Conservation (phyloP, 225 moss, liverwort and hornwort species). For the Physcomitrium patens region DNA sequence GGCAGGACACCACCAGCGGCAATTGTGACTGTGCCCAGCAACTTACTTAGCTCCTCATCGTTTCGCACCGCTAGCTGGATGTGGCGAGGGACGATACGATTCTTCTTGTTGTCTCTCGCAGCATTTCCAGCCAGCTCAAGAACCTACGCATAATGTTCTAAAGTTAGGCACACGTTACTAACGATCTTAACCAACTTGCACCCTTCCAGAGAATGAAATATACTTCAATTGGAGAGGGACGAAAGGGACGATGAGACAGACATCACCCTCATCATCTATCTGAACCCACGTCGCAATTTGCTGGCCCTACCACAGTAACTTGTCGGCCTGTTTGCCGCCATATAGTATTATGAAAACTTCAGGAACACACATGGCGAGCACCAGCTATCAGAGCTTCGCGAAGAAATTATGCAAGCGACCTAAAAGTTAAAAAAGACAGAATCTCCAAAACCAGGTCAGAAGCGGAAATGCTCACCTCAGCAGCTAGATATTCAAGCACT, state of each 20-base stretch:
- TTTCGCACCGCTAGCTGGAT: constrained; percentile 67
- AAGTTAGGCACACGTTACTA: neutral
- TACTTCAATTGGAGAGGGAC: too few species aligned
- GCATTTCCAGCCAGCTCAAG: constrained; percentile 66
- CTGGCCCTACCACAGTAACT: too few species aligned
- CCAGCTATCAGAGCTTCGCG: too few species aligned
- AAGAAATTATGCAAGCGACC: neutral
- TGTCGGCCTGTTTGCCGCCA: too few species aligned
- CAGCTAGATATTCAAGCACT: constrained; percentile 83
- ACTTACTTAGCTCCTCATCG: constrained; percentile 69
- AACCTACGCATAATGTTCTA: constrained; percentile 26
- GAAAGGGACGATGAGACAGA: too few species aligned
- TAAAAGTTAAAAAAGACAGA: neutral
- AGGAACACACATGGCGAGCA: too few species aligned
- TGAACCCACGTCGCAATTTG: too few species aligned
- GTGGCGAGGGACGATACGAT: constrained; percentile 64
- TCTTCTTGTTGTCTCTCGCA: constrained; percentile 67
- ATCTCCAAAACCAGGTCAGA: neutral
- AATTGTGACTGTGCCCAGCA: constrained; percentile 61
- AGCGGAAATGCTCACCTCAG: constrained; percentile 51
- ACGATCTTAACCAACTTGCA: neutral
- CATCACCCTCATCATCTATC: too few species aligned
- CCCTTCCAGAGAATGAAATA: neutral
- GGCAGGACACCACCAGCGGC: constrained; percentile 65
- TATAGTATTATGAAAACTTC: too few species aligned